Evolutionary conservation across 2,329 filamentous ascomycete genomes (phyloP).

Genomic region (Phaeosphaeria sp.): DNA sequence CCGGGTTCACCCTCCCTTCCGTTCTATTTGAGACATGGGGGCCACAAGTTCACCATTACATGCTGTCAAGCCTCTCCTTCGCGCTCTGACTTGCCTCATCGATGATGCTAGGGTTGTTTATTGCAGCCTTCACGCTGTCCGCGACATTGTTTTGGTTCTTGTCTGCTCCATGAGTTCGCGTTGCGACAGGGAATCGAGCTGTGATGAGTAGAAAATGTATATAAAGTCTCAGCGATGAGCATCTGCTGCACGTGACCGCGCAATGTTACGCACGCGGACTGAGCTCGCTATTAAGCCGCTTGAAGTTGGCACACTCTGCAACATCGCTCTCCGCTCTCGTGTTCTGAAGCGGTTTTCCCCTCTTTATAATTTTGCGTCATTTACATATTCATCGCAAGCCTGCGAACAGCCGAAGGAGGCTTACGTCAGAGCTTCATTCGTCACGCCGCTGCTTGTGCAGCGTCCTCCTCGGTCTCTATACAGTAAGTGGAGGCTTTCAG

Average conservation of each 20-base stretch:
- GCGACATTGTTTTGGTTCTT: too few species aligned
- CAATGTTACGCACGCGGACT: background rate
- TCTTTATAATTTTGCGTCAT: too few species aligned
- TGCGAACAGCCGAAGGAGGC: background rate
- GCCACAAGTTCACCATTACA: constrained; percentile 2
- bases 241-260: background rate
- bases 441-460: background rate
- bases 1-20: background rate
- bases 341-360: too few species aligned
- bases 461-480: background rate
- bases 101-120: constrained; percentile 62
- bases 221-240: background rate
- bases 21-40: background rate
- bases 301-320: background rate
- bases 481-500: background rate
- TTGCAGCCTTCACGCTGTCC: too few species aligned
- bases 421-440: constrained; percentile 3
- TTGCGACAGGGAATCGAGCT: background rate
- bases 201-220: background rate
- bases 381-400: background rate
- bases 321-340: background rate
- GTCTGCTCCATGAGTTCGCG: too few species aligned
- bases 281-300: too few species aligned
- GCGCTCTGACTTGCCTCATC: constrained; percentile 63
- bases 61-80: constrained; percentile 58